Conservation (phyloP, 2,329 filamentous ascomycete species). For the Proliferodiscus dingleyae region DNA sequence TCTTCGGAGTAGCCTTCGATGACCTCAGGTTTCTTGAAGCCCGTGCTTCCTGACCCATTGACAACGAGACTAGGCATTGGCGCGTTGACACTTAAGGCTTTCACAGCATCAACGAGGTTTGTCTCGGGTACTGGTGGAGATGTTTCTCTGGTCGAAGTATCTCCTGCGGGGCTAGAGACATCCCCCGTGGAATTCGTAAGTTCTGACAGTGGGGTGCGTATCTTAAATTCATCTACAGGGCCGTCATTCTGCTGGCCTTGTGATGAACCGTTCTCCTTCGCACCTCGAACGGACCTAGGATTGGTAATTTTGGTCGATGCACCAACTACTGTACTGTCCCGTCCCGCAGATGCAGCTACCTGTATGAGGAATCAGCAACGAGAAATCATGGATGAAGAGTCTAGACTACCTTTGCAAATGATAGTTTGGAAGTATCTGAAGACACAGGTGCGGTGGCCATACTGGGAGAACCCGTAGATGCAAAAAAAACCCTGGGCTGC, state of each 20-base stretch:
- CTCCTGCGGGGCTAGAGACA: conserved; percentile 34
- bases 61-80: conserved; percentile 31
- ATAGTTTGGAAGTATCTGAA: conserved; percentile 52
- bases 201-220: conserved; percentile 6
- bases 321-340: conserved; percentile 33
- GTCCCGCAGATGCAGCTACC: conserved; percentile 46
- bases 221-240: conserved; percentile 5
- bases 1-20: conserved; percentile 29
- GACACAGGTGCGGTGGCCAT: conserved; percentile 46
- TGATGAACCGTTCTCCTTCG: conserved; percentile 22
- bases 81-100: conserved; percentile 28
- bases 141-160: conserved; percentile 3
- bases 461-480: conserved; percentile 11
- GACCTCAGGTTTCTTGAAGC: conserved; percentile 20
- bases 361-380: conserved; percentile 25
- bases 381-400: conserved; percentile 9
- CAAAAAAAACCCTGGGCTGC: conserved; percentile 16
- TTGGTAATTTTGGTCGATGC: conserved; percentile 28
- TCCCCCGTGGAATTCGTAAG: conserved; percentile 3
- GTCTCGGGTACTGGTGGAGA: conserved; percentile 14
- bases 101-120: conserved; percentile 29
- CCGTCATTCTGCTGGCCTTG: conserved; percentile 8
- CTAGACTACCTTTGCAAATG: conserved; percentile 66
- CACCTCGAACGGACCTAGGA: conserved; percentile 28
- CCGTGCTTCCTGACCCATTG: conserved; percentile 29